These are phyloP conservation scores for Sanghuangporus baumii DNA, from an alignment of 1,284 basidiomycete species.

Conservation along the genomic window DNA sequence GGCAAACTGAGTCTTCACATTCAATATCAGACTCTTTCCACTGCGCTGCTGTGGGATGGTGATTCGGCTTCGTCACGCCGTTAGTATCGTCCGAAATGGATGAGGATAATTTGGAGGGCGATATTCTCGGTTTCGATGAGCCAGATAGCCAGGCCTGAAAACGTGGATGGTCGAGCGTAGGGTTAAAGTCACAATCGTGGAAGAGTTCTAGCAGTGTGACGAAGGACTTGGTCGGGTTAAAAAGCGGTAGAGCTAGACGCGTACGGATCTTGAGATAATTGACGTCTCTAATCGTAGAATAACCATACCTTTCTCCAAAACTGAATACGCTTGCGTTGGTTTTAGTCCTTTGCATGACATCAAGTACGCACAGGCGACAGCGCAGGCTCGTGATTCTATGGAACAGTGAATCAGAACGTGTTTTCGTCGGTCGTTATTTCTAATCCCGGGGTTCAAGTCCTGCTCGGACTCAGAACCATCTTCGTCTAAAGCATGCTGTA, in stretches of 20 bases:
- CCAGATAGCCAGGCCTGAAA: slow-evolving; percentile 32
- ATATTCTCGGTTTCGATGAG: background rate
- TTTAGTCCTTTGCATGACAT: slow-evolving; percentile 33
- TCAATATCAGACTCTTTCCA: slow-evolving; percentile 4
- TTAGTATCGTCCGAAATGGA: background rate
- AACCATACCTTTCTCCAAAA: slow-evolving; percentile 38
- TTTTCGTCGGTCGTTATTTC: background rate
- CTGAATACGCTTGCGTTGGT: slow-evolving; percentile 30
- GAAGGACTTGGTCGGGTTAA: slow-evolving; percentile 45
- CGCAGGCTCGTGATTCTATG: slow-evolving; percentile 11
- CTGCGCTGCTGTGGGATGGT: background rate
- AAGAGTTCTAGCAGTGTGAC: slow-evolving; percentile 43
- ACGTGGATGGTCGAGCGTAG: slow-evolving; percentile 35
- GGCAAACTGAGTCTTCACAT: slow-evolving; percentile 1
- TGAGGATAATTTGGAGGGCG: background rate
- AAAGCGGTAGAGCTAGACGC: slow-evolving; percentile 46
- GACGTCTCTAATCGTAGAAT: background rate
- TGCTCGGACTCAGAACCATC: slow-evolving; percentile 1
- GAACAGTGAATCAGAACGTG: slow-evolving; percentile 14
- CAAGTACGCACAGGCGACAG: slow-evolving; percentile 24
- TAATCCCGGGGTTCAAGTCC: background rate
- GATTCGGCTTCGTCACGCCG: background rate
- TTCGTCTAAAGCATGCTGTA: slow-evolving; percentile 21
- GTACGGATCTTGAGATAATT: background rate
- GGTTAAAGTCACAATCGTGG: slow-evolving; percentile 37